Evolutionary conservation across 331 rosid genomes (phyloP).

Genomic region (Dryas integrifolia): DNA sequence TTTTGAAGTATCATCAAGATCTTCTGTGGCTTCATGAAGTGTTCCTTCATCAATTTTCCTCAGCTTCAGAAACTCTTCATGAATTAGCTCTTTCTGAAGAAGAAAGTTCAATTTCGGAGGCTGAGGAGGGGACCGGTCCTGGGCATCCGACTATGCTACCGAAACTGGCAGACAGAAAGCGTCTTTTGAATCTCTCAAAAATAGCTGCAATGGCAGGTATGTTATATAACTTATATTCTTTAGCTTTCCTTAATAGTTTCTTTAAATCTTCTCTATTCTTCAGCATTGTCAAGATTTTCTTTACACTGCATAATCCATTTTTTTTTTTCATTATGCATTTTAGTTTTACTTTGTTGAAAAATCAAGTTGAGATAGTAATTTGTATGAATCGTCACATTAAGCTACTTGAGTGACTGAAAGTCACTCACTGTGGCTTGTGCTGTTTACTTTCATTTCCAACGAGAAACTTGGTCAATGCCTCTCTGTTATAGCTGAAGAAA

Average conservation of each 20-base stretch:
- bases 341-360: background rate
- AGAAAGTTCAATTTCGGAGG: constrained; percentile 33
- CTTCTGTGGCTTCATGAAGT: constrained; percentile 95
- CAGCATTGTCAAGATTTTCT: background rate
- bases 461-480: background rate
- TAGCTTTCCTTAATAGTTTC: constrained; percentile 9
- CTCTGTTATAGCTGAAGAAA: background rate
- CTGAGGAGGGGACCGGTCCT: constrained; percentile 55
- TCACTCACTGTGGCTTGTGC: background rate
- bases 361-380: background rate
- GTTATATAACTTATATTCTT: constrained; percentile 9
- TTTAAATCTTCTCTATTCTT: constrained; percentile 1
- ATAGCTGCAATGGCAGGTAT: constrained; percentile 89
- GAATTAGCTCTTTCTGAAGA: constrained; percentile 65
- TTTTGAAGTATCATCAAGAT: constrained; percentile 74
- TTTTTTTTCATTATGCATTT: background rate
- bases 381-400: background rate
- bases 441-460: background rate
- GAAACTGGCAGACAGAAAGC: constrained; percentile 72
- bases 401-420: background rate
- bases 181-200: constrained; percentile 80
- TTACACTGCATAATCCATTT: constrained; percentile 6
- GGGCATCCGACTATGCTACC: constrained; percentile 32
- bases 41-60: constrained; percentile 75
- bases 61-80: constrained; percentile 92